Percentiles rank a stretch among this genome's conserved stretches.
phyloP scores from a whole-genome alignment of 768 basidiomycete genomes.

The Dendrothele bispora region DNA sequence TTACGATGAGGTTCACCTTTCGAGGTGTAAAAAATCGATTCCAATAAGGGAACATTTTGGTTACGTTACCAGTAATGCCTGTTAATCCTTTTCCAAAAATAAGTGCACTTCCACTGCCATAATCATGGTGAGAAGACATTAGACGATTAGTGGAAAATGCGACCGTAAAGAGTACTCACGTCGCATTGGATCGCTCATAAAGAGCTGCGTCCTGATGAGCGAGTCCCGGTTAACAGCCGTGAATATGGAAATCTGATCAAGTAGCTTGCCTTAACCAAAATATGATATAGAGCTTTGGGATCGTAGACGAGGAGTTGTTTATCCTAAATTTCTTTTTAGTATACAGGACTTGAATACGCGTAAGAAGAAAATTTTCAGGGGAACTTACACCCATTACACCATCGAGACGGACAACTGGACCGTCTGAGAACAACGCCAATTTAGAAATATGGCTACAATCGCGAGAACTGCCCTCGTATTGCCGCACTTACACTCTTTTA shows the following conservation, averaged over 20 bases:
- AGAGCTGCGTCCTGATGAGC: not conserved
- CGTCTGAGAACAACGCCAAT: not conserved
- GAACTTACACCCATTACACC: not conserved
- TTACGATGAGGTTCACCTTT: constrained; percentile 19
- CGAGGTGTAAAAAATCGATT: not conserved
- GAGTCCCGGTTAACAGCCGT: too few relatives aligned
- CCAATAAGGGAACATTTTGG: too few relatives aligned
- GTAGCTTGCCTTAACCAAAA: not conserved
- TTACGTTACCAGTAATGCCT: not conserved
- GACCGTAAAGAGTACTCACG: not conserved
- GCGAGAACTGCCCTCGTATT: too few relatives aligned
- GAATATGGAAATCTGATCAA: not conserved
- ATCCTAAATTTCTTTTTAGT: too few relatives aligned
- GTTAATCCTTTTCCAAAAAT: constrained; percentile 1
- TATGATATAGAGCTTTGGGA: constrained; percentile 1
- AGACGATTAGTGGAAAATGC: not conserved
- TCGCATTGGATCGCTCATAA: not conserved
- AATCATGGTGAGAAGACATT: not conserved
- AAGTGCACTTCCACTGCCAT: not conserved
- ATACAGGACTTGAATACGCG: too few relatives aligned
- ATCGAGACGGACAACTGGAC: not conserved
- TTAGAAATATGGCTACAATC: too few relatives aligned
- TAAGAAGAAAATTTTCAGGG: not conserved
- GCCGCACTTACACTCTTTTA: not conserved
- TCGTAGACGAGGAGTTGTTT: not conserved